These are phyloP conservation scores for Phlyctochytrium bullatum DNA, from an alignment of 192 early-diverging fungal species.

Conservation along the genomic window DNA sequence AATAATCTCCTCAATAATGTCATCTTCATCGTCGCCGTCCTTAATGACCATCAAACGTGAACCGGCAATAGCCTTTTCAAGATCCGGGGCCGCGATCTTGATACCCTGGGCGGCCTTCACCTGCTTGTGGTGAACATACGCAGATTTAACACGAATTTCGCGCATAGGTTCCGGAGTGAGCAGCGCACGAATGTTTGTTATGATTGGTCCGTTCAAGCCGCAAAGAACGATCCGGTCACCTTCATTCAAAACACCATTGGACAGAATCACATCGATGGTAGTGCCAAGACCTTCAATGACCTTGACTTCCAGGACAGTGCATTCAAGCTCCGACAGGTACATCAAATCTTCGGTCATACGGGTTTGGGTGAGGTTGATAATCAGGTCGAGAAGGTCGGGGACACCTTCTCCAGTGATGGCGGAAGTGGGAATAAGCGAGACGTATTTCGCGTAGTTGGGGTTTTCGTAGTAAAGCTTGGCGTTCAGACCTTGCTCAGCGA, in stretches of 20 bases:
- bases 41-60: constrained; percentile 90
- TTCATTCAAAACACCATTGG: constrained; percentile 88
- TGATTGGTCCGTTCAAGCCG: constrained; percentile 92
- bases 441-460: constrained; percentile 90
- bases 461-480: constrained; percentile 91
- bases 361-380: constrained; percentile 89
- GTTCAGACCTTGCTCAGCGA: constrained; percentile 97
- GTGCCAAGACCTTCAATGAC: constrained; percentile 98
- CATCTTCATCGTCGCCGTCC: constrained; percentile 95
- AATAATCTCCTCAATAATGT: constrained; percentile 94
- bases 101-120: constrained; percentile 97
- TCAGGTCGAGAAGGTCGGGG: constrained; percentile 90
- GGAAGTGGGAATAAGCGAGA: constrained; percentile 96
- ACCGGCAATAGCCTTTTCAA: constrained; percentile 96
- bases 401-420: constrained; percentile 98
- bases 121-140: constrained; percentile 92
- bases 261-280: constrained; percentile 94
- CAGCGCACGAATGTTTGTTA: constrained; percentile 87
- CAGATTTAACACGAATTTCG: constrained; percentile 95
- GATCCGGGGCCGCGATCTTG: constrained; percentile 90
- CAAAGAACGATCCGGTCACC: constrained; percentile 95
- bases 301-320: constrained; percentile 99
- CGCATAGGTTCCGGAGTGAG: constrained; percentile 99
- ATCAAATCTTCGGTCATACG: constrained; percentile 93
- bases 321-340: constrained; percentile 95